Evolutionary conservation across 345 rosid species (phyloP).

Genomic region (Eucalyptus microcorys): DNA sequence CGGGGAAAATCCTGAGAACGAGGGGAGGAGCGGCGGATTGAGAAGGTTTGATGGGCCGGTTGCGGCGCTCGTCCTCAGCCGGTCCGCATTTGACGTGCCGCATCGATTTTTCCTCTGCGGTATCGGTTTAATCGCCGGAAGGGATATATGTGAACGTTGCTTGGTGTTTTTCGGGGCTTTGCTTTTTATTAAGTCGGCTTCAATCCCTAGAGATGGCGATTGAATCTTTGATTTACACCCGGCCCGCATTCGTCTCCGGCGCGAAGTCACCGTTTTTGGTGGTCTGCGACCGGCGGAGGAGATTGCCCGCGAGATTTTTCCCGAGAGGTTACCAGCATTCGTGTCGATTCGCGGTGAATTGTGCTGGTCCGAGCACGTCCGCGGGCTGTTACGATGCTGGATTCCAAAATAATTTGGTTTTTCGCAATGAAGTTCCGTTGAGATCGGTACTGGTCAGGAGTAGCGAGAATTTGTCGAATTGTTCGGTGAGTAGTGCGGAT

Average conservation of each 20-base stretch:
- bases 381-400: neutral
- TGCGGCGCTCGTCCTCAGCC: neutral
- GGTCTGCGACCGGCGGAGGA: slow-evolving; percentile 5
- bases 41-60: neutral
- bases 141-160: neutral
- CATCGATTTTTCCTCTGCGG: neutral
- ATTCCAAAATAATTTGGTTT: neutral
- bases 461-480: neutral
- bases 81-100: neutral
- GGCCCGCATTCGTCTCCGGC: slow-evolving; percentile 15
- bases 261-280: slow-evolving; percentile 6
- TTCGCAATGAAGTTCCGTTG: neutral
- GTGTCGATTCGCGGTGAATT: neutral
- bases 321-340: neutral
- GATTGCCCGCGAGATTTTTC: neutral
- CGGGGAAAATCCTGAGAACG: neutral
- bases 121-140: neutral
- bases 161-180: neutral
- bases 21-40: neutral
- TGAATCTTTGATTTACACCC: slow-evolving; percentile 34
- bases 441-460: neutral
- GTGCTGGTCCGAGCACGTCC: neutral
- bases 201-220: slow-evolving; percentile 8
- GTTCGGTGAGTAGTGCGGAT: slow-evolving; percentile 3
- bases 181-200: neutral